phyloP scores from a whole-genome alignment of 2,329 filamentous ascomycete genomes.

The Botrytis cinerea region DNA sequence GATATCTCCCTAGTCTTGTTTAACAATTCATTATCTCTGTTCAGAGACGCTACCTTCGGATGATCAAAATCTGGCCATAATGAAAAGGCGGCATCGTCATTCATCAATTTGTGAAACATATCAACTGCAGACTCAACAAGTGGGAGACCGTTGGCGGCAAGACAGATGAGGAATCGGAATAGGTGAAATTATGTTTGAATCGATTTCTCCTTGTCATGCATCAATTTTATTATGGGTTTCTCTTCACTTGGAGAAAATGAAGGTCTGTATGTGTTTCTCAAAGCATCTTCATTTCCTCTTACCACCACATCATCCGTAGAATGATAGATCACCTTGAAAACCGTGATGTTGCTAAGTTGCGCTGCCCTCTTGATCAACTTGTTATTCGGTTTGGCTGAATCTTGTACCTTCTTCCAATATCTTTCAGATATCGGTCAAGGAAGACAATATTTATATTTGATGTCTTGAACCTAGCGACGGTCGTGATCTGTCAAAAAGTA shows the following conservation, averaged over 20 bases:
- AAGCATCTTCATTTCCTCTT: slow-evolving; percentile 46
- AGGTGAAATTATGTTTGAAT: slow-evolving; percentile 56
- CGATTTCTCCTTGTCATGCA: slow-evolving; percentile 53
- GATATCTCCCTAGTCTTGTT: slow-evolving; percentile 46
- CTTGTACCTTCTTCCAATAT: not conserved
- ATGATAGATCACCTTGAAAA: slow-evolving; percentile 46
- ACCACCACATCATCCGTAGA: slow-evolving; percentile 56
- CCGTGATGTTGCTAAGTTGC: slow-evolving; percentile 31
- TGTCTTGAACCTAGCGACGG: slow-evolving; percentile 47
- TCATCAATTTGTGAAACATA: slow-evolving; percentile 45
- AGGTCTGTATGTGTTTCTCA: slow-evolving; percentile 28
- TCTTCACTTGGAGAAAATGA: slow-evolving; percentile 18
- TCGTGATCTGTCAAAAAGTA: slow-evolving; percentile 45
- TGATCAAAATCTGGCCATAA: slow-evolving; percentile 52
- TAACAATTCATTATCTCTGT: slow-evolving; percentile 48
- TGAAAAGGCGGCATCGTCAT: slow-evolving; percentile 46
- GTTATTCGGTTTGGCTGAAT: not conserved
- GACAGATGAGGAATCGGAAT: slow-evolving; percentile 53
- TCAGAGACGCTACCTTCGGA: slow-evolving; percentile 50
- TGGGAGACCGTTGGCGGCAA: slow-evolving; percentile 44
- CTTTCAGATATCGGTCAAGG: slow-evolving; percentile 43
- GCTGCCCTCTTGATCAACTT: slow-evolving; percentile 24
- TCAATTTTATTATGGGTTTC: slow-evolving; percentile 45
- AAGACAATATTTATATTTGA: slow-evolving; percentile 48
- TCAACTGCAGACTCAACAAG: slow-evolving; percentile 47